These are phyloP conservation scores for Pichia sp. DNA, from an alignment of 1,139 yeast species.

Conservation along the genomic window DNA sequence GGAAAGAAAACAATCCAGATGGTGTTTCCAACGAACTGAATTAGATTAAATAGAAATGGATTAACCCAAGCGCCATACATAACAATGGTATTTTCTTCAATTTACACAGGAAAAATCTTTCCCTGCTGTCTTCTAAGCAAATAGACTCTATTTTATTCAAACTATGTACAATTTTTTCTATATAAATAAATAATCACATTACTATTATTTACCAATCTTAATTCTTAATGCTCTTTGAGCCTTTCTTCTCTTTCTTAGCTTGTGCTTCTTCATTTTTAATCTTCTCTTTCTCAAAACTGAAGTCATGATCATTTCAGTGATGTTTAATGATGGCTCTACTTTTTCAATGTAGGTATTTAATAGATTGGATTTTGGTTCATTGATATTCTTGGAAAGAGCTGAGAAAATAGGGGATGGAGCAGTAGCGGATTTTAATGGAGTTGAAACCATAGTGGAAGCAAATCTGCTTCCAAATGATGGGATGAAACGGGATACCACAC, in stretches of 20 bases:
- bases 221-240: conserved; percentile 51
- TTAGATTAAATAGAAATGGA: neutral
- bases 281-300: conserved; percentile 54
- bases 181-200: too few relatives aligned
- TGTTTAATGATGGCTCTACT: conserved; percentile 6
- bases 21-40: conserved; percentile 30
- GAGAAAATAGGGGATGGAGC: neutral
- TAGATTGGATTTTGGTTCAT: neutral
- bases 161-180: neutral
- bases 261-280: conserved; percentile 57
- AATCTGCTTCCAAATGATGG: conserved; percentile 11
- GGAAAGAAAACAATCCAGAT: conserved; percentile 48
- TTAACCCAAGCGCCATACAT: too few relatives aligned
- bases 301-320: conserved; percentile 31
- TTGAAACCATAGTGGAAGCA: conserved; percentile 11
- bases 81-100: too few relatives aligned
- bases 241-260: conserved; percentile 58
- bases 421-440: conserved; percentile 2
- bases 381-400: neutral
- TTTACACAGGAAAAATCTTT: too few relatives aligned
- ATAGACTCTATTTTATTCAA: too few relatives aligned
- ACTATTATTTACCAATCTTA: conserved; percentile 38
- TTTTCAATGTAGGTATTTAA: conserved; percentile 5
- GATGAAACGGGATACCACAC: conserved; percentile 4
- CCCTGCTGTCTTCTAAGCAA: too few relatives aligned